Evolutionary conservation across 2,329 filamentous ascomycete species (phyloP).

Genomic region (Apiospora malaysiana): DNA sequence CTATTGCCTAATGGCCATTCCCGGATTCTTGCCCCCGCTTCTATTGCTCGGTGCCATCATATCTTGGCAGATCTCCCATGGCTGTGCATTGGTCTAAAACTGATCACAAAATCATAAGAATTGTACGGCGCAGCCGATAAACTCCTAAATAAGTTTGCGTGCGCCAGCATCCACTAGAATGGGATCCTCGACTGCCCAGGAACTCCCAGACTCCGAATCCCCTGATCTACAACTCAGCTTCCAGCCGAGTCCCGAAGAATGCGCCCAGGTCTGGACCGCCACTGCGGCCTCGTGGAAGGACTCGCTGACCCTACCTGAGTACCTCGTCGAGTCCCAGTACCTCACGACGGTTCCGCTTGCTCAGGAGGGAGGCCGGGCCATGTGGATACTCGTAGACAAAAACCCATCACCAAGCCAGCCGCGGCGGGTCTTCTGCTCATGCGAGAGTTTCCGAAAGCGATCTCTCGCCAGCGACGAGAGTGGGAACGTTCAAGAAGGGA

Average conservation of each 20-base stretch:
- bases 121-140: too few species aligned
- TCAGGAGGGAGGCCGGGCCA: conserved; percentile 61
- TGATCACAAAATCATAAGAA: not conserved
- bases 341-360: conserved; percentile 65
- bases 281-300: conserved; percentile 27
- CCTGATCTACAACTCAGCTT: conserved; percentile 22
- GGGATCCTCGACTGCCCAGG: not conserved
- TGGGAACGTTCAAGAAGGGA: conserved; percentile 56
- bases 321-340: conserved; percentile 64
- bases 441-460: conserved; percentile 67
- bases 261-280: conserved; percentile 27
- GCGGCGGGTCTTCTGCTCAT: conserved; percentile 66
- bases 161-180: not conserved
- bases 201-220: conserved; percentile 24
- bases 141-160: not conserved
- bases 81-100: not conserved
- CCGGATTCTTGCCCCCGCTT: not conserved
- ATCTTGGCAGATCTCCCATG: not conserved
- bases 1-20: not conserved
- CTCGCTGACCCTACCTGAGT: conserved; percentile 41
- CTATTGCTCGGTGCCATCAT: not conserved
- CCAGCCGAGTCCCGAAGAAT: conserved; percentile 28
- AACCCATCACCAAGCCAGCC: conserved; percentile 29
- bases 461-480: conserved; percentile 52
- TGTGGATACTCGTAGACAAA: conserved; percentile 67